Evolutionary conservation across 306 rosid genomes (phyloP).

Genomic region (Quercus aquifolioides): DNA sequence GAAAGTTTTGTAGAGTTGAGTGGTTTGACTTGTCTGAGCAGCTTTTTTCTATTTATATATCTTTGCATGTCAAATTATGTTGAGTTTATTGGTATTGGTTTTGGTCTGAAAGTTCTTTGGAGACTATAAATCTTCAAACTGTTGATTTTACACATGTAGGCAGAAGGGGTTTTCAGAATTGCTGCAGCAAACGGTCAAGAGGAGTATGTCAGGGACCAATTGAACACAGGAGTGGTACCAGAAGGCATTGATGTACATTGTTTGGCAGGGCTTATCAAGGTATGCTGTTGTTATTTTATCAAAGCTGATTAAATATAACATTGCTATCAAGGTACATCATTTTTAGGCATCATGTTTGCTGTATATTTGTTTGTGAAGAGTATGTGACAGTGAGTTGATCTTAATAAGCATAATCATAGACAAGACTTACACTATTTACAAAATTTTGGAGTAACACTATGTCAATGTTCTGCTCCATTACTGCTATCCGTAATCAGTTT

Average conservation of each 20-base stretch:
- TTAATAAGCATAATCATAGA: neutral
- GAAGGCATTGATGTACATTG: slow-evolving; percentile 81
- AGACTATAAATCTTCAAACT: slow-evolving; percentile 1
- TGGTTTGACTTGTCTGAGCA: neutral
- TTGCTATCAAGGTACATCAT: neutral
- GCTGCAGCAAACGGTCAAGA: slow-evolving; percentile 77
- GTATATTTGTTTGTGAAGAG: neutral
- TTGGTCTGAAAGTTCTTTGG: neutral
- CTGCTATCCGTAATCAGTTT: neutral
- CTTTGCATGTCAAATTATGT: neutral
- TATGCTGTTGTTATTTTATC: slow-evolving; percentile 12
- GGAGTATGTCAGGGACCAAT: slow-evolving; percentile 73
- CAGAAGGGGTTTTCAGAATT: slow-evolving; percentile 91
- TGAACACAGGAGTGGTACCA: slow-evolving; percentile 77
- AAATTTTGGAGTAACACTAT: neutral
- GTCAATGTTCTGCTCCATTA: neutral
- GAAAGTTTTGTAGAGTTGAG: neutral
- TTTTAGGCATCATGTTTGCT: neutral
- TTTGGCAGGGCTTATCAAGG: slow-evolving; percentile 93
- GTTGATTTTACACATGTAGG: slow-evolving; percentile 43
- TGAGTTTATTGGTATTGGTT: too few relatives aligned
- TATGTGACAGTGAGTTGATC: neutral
- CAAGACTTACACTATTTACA: neutral
- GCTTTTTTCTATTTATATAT: neutral
- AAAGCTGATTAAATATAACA: neutral